A percentile compares a stretch with the other conserved stretches of the same genome.
Evolutionary conservation across 1,284 basidiomycete genomes (phyloP).

Genomic region (Ustilago shanxiensis): DNA sequence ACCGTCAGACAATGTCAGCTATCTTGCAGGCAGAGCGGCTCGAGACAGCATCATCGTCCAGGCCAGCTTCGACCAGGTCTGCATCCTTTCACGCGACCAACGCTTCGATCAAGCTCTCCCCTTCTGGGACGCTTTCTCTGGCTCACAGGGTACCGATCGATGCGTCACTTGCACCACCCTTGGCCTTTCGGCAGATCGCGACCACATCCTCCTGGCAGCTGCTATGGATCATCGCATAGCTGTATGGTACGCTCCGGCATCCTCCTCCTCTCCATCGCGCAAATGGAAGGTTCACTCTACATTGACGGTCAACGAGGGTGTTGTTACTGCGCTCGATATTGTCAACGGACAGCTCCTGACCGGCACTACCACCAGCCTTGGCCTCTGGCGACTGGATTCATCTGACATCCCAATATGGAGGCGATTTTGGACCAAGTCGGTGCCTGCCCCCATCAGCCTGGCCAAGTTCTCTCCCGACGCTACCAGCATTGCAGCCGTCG

Average conservation of each 20-base stretch:
- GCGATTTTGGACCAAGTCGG: constrained; percentile 39
- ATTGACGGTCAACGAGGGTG: constrained; percentile 42
- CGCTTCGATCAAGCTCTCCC: constrained; percentile 49
- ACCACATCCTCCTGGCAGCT: constrained; percentile 35
- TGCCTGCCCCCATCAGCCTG: constrained; percentile 32
- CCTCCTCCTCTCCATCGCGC: constrained; percentile 23
- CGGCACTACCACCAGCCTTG: constrained; percentile 33
- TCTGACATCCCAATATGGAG: constrained; percentile 48
- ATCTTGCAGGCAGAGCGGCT: constrained; percentile 27
- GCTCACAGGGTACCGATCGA: constrained; percentile 34
- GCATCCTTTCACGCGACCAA: constrained; percentile 42
- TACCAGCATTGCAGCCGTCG: constrained; percentile 45
- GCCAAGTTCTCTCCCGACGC: constrained; percentile 48
- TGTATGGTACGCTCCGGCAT: constrained; percentile 35
- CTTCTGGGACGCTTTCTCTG: constrained; percentile 56
- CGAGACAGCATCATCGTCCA: constrained; percentile 34
- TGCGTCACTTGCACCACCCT: constrained; percentile 34
- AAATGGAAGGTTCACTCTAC: constrained; percentile 56
- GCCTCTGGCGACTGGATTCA: constrained; percentile 47
- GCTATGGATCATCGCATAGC: constrained; percentile 53
- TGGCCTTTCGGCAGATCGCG: constrained; percentile 21
- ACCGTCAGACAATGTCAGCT: constrained; percentile 13
- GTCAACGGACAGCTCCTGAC: constrained; percentile 34
- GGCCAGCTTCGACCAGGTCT: constrained; percentile 50
- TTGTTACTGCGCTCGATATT: constrained; percentile 40